Evolutionary conservation across 345 rosid genomes (phyloP).

Genomic region (Laguncularia racemosa): DNA sequence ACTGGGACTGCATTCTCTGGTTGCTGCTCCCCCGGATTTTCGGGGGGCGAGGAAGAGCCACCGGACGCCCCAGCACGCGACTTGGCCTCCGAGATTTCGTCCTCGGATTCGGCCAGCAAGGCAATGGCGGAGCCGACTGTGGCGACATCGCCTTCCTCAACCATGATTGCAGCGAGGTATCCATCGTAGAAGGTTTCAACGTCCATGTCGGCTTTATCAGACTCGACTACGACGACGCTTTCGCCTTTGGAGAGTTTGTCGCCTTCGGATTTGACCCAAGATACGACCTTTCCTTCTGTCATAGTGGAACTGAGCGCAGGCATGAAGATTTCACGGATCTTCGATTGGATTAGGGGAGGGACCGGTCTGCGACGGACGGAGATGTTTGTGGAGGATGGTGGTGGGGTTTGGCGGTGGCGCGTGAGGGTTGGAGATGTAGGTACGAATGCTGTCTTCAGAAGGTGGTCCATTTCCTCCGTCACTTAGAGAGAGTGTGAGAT

Average conservation of each 20-base stretch:
- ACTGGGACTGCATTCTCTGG: slow-evolving; percentile 1
- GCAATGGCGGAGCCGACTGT: slow-evolving; percentile 94
- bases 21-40: background rate
- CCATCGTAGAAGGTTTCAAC: slow-evolving; percentile 97
- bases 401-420: slow-evolving; percentile 7
- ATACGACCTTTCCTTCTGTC: slow-evolving; percentile 94
- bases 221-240: slow-evolving; percentile 93
- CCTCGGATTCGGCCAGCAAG: slow-evolving; percentile 68
- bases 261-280: slow-evolving; percentile 91
- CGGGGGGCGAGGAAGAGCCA: slow-evolving; percentile 1
- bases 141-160: slow-evolving; percentile 90
- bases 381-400: background rate
- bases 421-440: slow-evolving; percentile 30
- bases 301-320: slow-evolving; percentile 98
- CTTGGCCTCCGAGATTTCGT: slow-evolving; percentile 67
- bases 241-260: slow-evolving; percentile 85
- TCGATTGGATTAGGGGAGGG: slow-evolving; percentile 34
- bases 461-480: slow-evolving; percentile 38
- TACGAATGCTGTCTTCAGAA: slow-evolving; percentile 54
- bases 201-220: slow-evolving; percentile 98
- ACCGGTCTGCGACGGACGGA: slow-evolving; percentile 12
- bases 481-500: background rate
- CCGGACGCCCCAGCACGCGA: slow-evolving; percentile 41
- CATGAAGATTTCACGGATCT: slow-evolving; percentile 97
- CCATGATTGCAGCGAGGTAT: slow-evolving; percentile 83